Base-by-base conservation (phyloP, 176 grass and related monocot genomes). In the Eleusine coracana region DNA sequence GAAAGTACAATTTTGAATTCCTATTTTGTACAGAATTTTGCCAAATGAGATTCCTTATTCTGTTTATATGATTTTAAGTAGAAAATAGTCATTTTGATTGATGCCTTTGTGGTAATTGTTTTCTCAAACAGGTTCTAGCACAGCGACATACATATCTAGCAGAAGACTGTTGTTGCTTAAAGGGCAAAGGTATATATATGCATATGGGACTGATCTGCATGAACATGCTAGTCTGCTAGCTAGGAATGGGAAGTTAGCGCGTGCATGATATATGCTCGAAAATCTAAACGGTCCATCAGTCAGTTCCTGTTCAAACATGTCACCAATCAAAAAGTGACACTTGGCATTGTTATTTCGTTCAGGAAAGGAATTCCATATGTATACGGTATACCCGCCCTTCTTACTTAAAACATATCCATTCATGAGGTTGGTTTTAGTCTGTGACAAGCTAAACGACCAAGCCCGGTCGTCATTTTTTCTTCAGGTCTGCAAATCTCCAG, bases 31-130 rank as follows among this genome's bases (percentile, higher is more conserved):
- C 18, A 73, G 11, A 36, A 62, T 70, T 36, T 60, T 51, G 27
- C 7, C n/a, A 6, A 73, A 61, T 27, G 75, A 15, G 40, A 20
- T 51, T 38, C 54, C 70, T 51, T 38, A 40, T 65, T 46, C 44
- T 46, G 8, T 6, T 18, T 40, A 29, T 55, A 45, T 80, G 84
- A 55, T 73, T 68, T 15, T 81, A 9, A 50, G 15, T 70, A 42
- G 51, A 59, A 46, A 46, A 40, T 62, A 21, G 42, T 41, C 27
- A 66, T 66, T 49, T 63, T 65, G 75, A 17, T 29, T 46, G 39
- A 4, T 48, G 40, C 36, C 17, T 64, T 49, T 65, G 40, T 37
- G 42, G n/a, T 12, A 51, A 14, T 5, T 48, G 42, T 71, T 71
- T 71, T 10, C 40, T 46, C 23, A 64, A 64, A 78, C 40, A 31